Conservation (phyloP, 257 asterid genomes). For the Ehretia macrophylla region DNA sequence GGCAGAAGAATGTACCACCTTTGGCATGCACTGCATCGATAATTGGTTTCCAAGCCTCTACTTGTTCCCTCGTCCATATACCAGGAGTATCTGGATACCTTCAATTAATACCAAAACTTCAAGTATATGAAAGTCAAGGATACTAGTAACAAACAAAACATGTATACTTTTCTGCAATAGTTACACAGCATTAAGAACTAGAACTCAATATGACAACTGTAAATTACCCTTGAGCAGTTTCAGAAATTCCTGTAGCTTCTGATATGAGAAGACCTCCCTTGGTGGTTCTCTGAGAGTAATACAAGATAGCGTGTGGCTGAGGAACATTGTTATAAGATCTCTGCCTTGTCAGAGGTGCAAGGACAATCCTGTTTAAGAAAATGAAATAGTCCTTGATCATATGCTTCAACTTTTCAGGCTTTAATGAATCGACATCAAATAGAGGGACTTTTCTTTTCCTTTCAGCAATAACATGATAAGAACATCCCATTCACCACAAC, state of each 20-base stretch:
- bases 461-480: no score
- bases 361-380: conserved; percentile 7
- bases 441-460: no score
- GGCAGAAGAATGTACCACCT: conserved; percentile 30
- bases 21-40: conserved; percentile 30
- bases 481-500: no score
- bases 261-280: conserved; percentile 9
- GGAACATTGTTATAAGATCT: conserved; percentile 14
- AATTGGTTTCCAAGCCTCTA: conserved; percentile 32
- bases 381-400: no score
- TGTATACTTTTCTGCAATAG: neutral
- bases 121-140: no score
- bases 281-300: conserved; percentile 12
- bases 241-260: conserved; percentile 12
- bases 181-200: no score
- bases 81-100: conserved; percentile 15
- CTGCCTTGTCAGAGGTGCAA: conserved; percentile 18
- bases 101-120: neutral
- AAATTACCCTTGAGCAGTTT: conserved; percentile 42
- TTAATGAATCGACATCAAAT: no score
- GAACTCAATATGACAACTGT: no score
- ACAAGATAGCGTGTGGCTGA: conserved; percentile 8
- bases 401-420: no score
- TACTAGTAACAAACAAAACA: neutral
- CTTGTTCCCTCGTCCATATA: conserved; percentile 29